Evolutionary conservation across 179 eudicot species (phyloP).

Genomic region (Patellifolia procumbens): DNA sequence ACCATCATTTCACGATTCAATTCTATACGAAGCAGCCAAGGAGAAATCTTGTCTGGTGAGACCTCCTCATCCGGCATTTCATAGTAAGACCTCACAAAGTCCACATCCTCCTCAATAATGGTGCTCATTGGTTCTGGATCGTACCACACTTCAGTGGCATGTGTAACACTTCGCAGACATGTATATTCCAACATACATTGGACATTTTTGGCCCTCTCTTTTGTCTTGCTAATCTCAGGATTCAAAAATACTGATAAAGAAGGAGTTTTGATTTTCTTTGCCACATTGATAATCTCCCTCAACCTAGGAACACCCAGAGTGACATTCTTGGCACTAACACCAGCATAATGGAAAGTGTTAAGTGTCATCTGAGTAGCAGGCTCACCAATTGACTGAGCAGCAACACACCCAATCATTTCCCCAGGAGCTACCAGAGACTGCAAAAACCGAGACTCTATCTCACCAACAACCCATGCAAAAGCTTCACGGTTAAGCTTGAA

Average conservation of each 20-base stretch:
- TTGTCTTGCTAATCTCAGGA: conserved; percentile 68
- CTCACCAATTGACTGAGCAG: conserved; percentile 99
- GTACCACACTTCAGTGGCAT: conserved; percentile 99
- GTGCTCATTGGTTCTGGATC: conserved; percentile 98
- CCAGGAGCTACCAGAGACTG: conserved; percentile 98
- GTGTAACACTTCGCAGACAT: conserved; percentile 88
- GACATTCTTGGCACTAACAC: conserved; percentile 99
- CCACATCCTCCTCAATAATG: conserved; percentile 85
- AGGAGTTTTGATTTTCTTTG: conserved; percentile 96
- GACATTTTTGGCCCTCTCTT: conserved; percentile 90
- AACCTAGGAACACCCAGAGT: conserved; percentile 98
- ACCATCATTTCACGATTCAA: conserved; percentile 99
- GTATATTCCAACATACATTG: conserved; percentile 97
- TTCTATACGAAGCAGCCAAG: conserved; percentile 97
- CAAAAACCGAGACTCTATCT: conserved; percentile 91
- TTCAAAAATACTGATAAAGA: conserved; percentile 90
- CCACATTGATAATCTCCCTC: conserved; percentile 97
- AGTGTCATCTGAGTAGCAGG: conserved; percentile 99
- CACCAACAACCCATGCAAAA: conserved; percentile 97
- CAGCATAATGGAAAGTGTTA: conserved; percentile 98
- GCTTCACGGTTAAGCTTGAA: conserved; percentile 91
- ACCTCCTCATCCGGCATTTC: conserved; percentile 99
- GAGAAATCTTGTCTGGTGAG: conserved; percentile 90
- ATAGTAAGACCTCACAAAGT: conserved; percentile 89
- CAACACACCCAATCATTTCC: conserved; percentile 99